Evolutionary conservation across 345 rosid genomes (phyloP).

Genomic region (Brassica napus): Da-Ae NC_063441.1:17365501-17366000

Average conservation of each 20-base stretch:
- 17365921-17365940: constrained; percentile 65
- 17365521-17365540: constrained; percentile 97
- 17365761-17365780: constrained; percentile 96
- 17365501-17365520: constrained; percentile 98
- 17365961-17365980: constrained; percentile 51
- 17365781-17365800: constrained; percentile 99
- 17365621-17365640: constrained; percentile 98
- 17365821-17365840: constrained; percentile 99
- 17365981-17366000: constrained; percentile 47
- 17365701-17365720: constrained; percentile 94
- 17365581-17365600: constrained; percentile 97
- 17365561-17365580: constrained; percentile 96
- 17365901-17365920: constrained; percentile 87
- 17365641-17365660: constrained; percentile 94
- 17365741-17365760: constrained; percentile 98
- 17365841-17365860: constrained; percentile 99
- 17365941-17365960: constrained; percentile 57
- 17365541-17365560: constrained; percentile 98
- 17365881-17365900: constrained; percentile 91
- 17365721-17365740: constrained; percentile 96
- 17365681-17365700: constrained; percentile 80
- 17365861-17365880: constrained; percentile 97
- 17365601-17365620: constrained; percentile 93
- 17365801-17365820: constrained; percentile 98
- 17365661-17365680: constrained; percentile 99